Evolutionary conservation across 805 yeast genomes (phyloP).

Genomic region (Barnettozyma vustinii): DNA sequence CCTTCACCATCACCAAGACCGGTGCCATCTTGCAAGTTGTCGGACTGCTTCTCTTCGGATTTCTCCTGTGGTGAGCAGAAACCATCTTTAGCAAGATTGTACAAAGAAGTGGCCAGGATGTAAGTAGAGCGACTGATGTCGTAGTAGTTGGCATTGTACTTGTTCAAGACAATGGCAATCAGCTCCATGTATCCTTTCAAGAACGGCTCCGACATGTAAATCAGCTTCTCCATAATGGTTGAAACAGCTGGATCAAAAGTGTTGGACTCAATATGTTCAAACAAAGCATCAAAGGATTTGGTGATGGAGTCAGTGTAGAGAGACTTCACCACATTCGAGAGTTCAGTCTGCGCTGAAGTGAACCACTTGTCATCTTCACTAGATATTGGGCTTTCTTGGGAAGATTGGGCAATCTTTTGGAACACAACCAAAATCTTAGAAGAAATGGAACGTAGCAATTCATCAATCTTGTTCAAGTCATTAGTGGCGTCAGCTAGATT

Average conservation of each 20-base stretch:
- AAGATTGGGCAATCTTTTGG: constrained; percentile 42
- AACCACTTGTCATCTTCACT: constrained; percentile 72
- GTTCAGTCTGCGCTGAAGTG: constrained; percentile 38
- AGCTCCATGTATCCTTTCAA: constrained; percentile 53
- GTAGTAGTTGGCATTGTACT: constrained; percentile 43
- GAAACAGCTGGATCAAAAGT: constrained; percentile 37
- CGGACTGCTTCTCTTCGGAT: constrained; percentile 51
- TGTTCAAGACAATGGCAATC: constrained; percentile 36
- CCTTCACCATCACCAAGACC: constrained; percentile 94
- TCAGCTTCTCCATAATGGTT: constrained; percentile 38
- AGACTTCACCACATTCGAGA: constrained; percentile 36
- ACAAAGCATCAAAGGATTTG: constrained; percentile 30
- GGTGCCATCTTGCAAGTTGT: constrained; percentile 77
- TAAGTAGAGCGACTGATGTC: constrained; percentile 58
- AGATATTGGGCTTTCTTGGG: constrained; percentile 22
- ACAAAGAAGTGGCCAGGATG: constrained; percentile 49
- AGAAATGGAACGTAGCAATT: constrained; percentile 43
- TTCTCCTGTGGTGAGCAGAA: constrained; percentile 91
- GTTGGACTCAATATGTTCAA: constrained; percentile 30
- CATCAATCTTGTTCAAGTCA: constrained; percentile 38
- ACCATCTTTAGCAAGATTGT: constrained; percentile 67
- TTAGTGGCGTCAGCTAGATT: constrained; percentile 1
- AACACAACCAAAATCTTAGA: constrained; percentile 59
- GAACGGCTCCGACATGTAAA: constrained; percentile 57
- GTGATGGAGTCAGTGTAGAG: constrained; percentile 36